These are phyloP conservation scores for Wolfiporia cocos DNA, from an alignment of 1,284 basidiomycete genomes.

Conservation along the genomic window DNA sequence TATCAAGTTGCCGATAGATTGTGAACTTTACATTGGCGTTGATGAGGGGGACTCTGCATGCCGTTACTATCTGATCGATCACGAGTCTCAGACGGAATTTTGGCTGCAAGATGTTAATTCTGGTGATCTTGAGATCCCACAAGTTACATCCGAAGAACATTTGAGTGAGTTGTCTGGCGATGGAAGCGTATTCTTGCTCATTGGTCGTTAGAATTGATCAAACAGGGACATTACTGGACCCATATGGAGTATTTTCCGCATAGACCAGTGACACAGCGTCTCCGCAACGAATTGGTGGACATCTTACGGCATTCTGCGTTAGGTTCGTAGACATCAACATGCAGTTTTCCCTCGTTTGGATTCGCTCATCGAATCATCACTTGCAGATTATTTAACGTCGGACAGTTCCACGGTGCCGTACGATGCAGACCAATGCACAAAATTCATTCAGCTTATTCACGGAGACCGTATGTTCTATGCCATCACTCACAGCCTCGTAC, in stretches of 20 bases:
- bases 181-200: no score
- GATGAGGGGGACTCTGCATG: conserved; percentile 13
- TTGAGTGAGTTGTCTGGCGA: conserved; percentile 17
- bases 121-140: conserved; percentile 14
- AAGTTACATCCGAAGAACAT: conserved; percentile 15
- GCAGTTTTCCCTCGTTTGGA: not conserved
- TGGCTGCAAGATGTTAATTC: conserved; percentile 20
- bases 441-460: conserved; percentile 17
- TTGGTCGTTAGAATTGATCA: conserved; percentile 15
- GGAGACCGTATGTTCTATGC: conserved; percentile 12
- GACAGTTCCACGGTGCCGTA: conserved; percentile 21
- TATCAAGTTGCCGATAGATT: conserved; percentile 10
- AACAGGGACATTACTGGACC: conserved; percentile 26
- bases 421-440: conserved; percentile 16
- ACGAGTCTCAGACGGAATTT: conserved; percentile 18
- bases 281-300: conserved; percentile 13
- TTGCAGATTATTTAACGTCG: conserved; percentile 21
- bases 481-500: no score
- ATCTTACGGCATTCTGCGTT: conserved; percentile 18
- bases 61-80: conserved; percentile 24
- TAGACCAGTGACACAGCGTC: conserved; percentile 5
- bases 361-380: not conserved
- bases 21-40: conserved; percentile 19
- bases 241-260: conserved; percentile 26
- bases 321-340: conserved; percentile 11